A percentile compares a stretch with the other conserved stretches of the same genome.
Conservation (phyloP, 495 filamentous ascomycete species). For the Podospora australis region DNA sequence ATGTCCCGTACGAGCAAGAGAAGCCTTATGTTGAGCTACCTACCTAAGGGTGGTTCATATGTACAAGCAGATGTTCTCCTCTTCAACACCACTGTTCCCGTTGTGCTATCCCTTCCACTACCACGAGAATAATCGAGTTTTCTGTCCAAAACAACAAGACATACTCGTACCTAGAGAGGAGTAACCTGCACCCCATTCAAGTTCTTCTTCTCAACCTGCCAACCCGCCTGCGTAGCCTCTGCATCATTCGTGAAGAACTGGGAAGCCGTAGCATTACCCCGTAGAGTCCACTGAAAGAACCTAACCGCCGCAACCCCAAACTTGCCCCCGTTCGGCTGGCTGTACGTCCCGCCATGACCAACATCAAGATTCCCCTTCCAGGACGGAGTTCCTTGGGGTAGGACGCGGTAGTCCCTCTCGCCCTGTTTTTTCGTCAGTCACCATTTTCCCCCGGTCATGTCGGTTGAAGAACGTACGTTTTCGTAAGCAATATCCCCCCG, state of each 20-base stretch:
- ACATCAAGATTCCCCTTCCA: slow-evolving; percentile 33
- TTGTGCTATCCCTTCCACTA: too few species aligned
- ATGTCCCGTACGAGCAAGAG: too few species aligned
- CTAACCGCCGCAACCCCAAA: slow-evolving; percentile 20
- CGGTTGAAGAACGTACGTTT: slow-evolving; percentile 9
- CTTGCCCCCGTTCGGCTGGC: slow-evolving; percentile 22
- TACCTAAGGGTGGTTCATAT: too few species aligned
- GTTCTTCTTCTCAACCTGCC: slow-evolving; percentile 3
- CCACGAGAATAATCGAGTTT: too few species aligned
- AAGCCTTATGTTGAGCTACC: too few species aligned
- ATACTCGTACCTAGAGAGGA: slow-evolving; percentile 1
- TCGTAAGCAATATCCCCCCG: slow-evolving; percentile 24
- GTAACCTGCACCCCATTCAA: slow-evolving; percentile 4
- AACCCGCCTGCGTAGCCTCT: slow-evolving; percentile 2
- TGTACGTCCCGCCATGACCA: slow-evolving; percentile 26
- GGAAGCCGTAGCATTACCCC: slow-evolving; percentile 11
- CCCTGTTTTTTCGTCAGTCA: slow-evolving; percentile 13
- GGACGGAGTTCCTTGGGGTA: slow-evolving; percentile 21
- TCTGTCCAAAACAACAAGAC: too few species aligned
- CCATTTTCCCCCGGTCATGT: not conserved
- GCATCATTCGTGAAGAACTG: slow-evolving; percentile 2
- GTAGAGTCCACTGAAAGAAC: slow-evolving; percentile 21
- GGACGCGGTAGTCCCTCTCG: slow-evolving; percentile 23
- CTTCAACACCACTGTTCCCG: too few species aligned
- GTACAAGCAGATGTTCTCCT: too few species aligned